phyloP scores from a whole-genome alignment of 2,329 filamentous ascomycete genomes.

The Seiridium cupressi region DNA sequence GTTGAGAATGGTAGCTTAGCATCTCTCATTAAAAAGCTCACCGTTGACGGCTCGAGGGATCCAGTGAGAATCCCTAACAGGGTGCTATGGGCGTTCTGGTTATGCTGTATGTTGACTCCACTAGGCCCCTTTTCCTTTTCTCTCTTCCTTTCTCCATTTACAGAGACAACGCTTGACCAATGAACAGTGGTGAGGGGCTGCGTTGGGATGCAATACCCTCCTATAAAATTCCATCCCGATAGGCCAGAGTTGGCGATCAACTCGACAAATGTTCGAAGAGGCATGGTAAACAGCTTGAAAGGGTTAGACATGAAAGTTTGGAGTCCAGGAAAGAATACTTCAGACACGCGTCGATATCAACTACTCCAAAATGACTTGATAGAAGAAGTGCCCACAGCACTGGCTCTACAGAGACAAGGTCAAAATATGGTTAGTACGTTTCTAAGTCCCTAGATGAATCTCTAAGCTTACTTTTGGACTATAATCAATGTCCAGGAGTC shows the following conservation, averaged over 20 bases:
- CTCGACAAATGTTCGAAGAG: neutral
- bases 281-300: neutral
- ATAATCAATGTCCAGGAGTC: too few species aligned
- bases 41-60: neutral
- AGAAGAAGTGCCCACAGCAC: too few species aligned
- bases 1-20: neutral
- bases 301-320: too few species aligned
- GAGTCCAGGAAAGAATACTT: too few species aligned
- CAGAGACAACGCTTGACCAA: neutral
- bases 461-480: too few species aligned
- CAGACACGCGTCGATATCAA: too few species aligned
- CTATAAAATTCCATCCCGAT: neutral
- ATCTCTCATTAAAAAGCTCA: neutral
- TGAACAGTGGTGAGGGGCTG: neutral
- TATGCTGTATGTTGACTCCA: neutral
- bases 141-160: too few species aligned
- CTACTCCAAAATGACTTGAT: too few species aligned
- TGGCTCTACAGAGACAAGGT: too few species aligned
- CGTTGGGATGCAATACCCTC: neutral
- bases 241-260: neutral
- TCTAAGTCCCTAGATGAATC: too few species aligned
- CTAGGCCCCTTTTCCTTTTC: too few species aligned
- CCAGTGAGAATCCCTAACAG: neutral
- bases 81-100: neutral
- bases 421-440: too few species aligned